These are phyloP conservation scores for Stephania yunnanensis DNA, from an alignment of 164 flowering plant species.

Conservation along the genomic window DNA sequence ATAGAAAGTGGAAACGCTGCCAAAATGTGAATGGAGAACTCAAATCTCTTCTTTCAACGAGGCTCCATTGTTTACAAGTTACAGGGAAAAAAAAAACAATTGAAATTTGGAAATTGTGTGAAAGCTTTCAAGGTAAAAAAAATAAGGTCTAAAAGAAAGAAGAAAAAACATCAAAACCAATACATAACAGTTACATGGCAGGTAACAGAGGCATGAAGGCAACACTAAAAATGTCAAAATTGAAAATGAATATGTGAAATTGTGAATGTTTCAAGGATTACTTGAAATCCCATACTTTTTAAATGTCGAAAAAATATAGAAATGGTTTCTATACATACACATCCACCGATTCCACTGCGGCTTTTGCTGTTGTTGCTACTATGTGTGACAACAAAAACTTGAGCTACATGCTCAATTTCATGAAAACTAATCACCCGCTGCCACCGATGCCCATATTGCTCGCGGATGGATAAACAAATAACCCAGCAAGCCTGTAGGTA, in stretches of 20 bases:
- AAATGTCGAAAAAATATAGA: conserved; percentile 12
- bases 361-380: not conserved
- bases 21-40: no score
- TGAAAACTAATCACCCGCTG: not conserved
- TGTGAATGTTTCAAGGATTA: not conserved
- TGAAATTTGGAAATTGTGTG: no score
- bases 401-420: conserved; percentile 9
- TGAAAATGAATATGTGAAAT: conserved; percentile 10
- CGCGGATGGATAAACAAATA: not conserved
- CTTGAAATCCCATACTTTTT: not conserved
- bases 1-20: no score
- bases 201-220: not conserved
- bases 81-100: no score
- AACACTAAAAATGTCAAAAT: conserved; percentile 3
- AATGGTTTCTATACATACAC: conserved; percentile 25
- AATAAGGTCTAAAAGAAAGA: not conserved
- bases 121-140: no score
- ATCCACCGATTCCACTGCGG: conserved; percentile 18
- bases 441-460: conserved; percentile 1
- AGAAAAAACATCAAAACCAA: conserved; percentile 4
- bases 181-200: conserved; percentile 15
- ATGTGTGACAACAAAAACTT: not conserved
- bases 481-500: conserved; percentile 28
- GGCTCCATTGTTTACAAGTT: no score
- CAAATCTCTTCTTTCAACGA: no score